These are phyloP conservation scores for Pyrus hybrid DNA, from an alignment of 331 rosid species.

Conservation along the genomic window DNA sequence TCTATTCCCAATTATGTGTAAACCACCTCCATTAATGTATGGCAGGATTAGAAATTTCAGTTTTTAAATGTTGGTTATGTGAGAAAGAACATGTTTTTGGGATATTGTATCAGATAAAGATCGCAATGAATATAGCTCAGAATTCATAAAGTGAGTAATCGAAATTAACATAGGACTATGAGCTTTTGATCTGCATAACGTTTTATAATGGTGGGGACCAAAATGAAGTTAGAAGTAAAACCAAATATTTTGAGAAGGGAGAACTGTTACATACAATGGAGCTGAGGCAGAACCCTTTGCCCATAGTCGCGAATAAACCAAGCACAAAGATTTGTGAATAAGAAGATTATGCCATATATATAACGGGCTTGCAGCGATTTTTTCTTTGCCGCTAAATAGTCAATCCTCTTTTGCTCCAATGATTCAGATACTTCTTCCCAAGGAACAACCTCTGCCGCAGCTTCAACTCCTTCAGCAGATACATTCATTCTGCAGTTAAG, in stretches of 20 bases:
- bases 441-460: slow-evolving; percentile 14
- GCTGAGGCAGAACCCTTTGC: slow-evolving; percentile 43
- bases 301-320: slow-evolving; percentile 93
- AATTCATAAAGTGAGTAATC: too few relatives aligned
- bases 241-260: neutral
- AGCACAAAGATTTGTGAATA: slow-evolving; percentile 58
- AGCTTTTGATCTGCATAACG: too few relatives aligned
- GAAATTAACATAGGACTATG: too few relatives aligned
- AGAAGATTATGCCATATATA: slow-evolving; percentile 52
- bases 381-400: slow-evolving; percentile 37
- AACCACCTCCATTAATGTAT: neutral
- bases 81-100: too few relatives aligned
- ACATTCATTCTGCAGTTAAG: slow-evolving; percentile 45
- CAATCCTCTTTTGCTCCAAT: slow-evolving; percentile 24
- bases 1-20: neutral
- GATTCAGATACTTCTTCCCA: slow-evolving; percentile 21
- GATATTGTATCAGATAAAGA: too few relatives aligned
- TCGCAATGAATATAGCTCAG: too few relatives aligned
- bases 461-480: slow-evolving; percentile 25
- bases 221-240: too few relatives aligned
- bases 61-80: too few relatives aligned
- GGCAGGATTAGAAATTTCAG: neutral
- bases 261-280: slow-evolving; percentile 44
- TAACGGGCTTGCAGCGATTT: slow-evolving; percentile 57
- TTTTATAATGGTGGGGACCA: too few relatives aligned